Evolutionary conservation across 345 rosid species (phyloP).

Genomic region (Theobroma cacao): DNA sequence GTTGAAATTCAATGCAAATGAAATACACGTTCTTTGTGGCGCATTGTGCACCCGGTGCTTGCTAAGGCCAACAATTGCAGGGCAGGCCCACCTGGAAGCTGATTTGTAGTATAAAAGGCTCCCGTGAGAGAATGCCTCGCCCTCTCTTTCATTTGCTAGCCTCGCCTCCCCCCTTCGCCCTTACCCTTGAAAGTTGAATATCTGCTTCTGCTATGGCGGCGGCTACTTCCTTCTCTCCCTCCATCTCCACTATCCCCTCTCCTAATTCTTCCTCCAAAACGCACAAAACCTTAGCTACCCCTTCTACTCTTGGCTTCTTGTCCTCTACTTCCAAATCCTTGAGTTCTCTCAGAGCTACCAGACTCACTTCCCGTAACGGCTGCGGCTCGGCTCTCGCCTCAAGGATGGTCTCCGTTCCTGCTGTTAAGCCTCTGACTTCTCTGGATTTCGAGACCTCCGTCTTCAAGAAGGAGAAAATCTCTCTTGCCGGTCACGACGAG

Average conservation of each 20-base stretch:
- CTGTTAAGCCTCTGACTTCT: conserved; percentile 27
- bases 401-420: conserved; percentile 46
- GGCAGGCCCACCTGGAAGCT: no score
- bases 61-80: no score
- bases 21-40: no score
- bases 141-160: not conserved
- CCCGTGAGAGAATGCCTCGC: not conserved
- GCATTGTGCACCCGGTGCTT: no score
- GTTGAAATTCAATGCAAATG: no score
- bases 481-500: conserved; percentile 82
- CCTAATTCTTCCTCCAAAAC: conserved; percentile 25
- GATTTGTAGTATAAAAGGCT: not conserved
- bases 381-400: conserved; percentile 39
- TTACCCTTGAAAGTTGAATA: not conserved
- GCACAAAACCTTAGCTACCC: conserved; percentile 17
- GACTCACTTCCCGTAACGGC: conserved; percentile 25
- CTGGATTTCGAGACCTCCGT: conserved; percentile 75
- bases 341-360: conserved; percentile 29
- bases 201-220: conserved; percentile 29
- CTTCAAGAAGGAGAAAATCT: conserved; percentile 76
- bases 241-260: conserved; percentile 28
- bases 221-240: conserved; percentile 42
- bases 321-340: conserved; percentile 39
- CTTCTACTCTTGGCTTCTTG: conserved; percentile 34
- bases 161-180: not conserved